Conservation (phyloP, 2,329 filamentous ascomycete species). For the Stachybotrys chartarum region DNA sequence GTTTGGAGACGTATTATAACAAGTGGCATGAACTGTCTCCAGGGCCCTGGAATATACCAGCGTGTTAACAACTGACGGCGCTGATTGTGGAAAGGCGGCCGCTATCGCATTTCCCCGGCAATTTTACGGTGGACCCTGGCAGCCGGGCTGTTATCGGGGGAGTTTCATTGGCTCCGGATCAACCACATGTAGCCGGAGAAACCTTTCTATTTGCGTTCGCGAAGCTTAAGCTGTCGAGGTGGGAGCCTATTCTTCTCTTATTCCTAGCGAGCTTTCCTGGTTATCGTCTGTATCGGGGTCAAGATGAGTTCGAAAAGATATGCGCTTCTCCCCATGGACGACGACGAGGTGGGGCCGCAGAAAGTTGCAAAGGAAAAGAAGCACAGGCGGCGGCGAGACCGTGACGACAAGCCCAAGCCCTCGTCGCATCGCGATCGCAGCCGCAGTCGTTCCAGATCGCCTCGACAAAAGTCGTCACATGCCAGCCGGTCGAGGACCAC, state of each 20-base stretch:
- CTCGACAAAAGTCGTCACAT: constrained; percentile 13
- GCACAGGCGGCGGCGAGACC: constrained; percentile 31
- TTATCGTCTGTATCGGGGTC: background rate
- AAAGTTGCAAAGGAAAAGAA: constrained; percentile 45
- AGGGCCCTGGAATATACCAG: constrained; percentile 19
- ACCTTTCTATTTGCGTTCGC: constrained; percentile 42
- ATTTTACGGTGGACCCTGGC: background rate
- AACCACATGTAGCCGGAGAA: background rate
- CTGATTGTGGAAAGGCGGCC: background rate
- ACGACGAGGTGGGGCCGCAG: constrained; percentile 50
- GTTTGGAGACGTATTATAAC: too few species aligned
- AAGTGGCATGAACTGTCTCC: background rate
- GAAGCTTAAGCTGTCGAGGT: background rate
- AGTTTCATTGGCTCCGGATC: constrained; percentile 12
- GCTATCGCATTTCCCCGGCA: background rate
- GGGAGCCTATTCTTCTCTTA: too few species aligned
- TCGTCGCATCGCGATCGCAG: constrained; percentile 16
- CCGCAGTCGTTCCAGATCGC: constrained; percentile 26
- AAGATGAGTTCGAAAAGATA: constrained; percentile 53
- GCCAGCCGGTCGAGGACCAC: constrained; percentile 32
- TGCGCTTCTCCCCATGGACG: constrained; percentile 61
- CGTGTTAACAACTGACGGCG: constrained; percentile 23
- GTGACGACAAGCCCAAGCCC: constrained; percentile 18
- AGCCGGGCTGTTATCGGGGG: constrained; percentile 12
- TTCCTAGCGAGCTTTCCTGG: too few species aligned